Evolutionary conservation across 768 basidiomycete species (phyloP), one percentile per base, ranked within the genome.

Genomic region (Antrodiella citrinella): DNA sequence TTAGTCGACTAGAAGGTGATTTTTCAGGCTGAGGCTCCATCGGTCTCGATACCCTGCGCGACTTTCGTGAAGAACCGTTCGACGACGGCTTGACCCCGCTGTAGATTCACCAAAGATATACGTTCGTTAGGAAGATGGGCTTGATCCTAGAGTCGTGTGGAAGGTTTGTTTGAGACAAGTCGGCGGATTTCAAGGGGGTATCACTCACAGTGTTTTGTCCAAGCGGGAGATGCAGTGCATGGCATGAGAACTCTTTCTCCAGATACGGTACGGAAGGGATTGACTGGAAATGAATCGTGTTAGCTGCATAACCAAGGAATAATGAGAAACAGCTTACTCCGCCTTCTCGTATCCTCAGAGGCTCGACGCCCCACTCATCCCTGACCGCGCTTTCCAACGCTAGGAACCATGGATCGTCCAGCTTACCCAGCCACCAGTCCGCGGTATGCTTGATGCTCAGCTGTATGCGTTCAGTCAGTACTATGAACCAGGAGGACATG

Each of bases 371-470:
- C 95, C 95, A 99, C 59, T 94, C 91, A 42, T 88, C 82, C 45
- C 75, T 71, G 0, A 99, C 82, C 19, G 91, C 86, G 35, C 72
- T 69, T 62, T 95, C 91, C 46, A 99, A 74, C 0, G 88, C 83
- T 55, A 82, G 78, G 71, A 94, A 95, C 82, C 89, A 96, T 3
- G 76, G 76, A 51, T 86, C 84, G 48, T 90, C 80, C 38, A 95
- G 75, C 49, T 86, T 81, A 0, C 94, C 92, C 2, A 99, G 74
- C 95, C 95, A 99, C 94, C 94, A 98, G 59, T 93, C 86, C 0
- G 92, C 93, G 2, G 78, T 84, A 52, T 91, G 87, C 40, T 86
- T 81, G 48, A 96, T 80, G 18, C 71, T 74, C 55, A 94, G 74
- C 90, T 93, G 55, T 2, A 45, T n/a, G 10, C 3, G 30, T 7